Evolutionary conservation across 768 basidiomycete genomes (phyloP), one percentile per base, ranked within the genome.

Genomic region (Boletellus sp.): DNA sequence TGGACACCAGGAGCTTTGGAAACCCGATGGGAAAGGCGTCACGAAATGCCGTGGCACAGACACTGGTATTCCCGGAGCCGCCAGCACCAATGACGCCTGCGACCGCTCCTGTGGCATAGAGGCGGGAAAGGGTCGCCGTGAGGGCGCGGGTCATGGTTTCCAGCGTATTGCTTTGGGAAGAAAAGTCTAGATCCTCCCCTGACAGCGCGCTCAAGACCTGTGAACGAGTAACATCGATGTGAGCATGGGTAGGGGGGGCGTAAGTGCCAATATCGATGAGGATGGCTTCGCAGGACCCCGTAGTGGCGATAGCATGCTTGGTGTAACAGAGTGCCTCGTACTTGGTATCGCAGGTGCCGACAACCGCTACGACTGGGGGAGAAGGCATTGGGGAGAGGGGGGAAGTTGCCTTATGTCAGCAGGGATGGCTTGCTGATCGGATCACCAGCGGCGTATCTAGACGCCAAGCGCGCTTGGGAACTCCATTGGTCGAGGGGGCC

Each of bases 321-420:
- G 64, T 28, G 48, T 53, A 66, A 33, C 43, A 42, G 7, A 68
- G 58, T 5, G 55, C 55, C 26, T 61, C 54, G 20, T 56, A 55
- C 32, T 68, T 64, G 38, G 56, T 68, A 17, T 66, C 64, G 26
- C 66, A 64, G 17, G 62, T 68, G 16, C 64, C 64, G 13, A 66
- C 50, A 12, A 65, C 61, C 8, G 55, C 61, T 9, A 68, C 41
- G 34, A 50, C 40, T 15, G 66, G 58, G 13, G 20, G 28, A 26
- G 45, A 32, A 10, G 41, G 4, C 42, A 46, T 37, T 38, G 28
- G 23, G 20, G 8, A 23, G 15, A 17, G 28, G 16, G n/a, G 6
- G 4, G 23, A 11, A 1, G n/a, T 12, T n/a, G 4, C 38, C 48
- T 63, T 59, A 59, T 56, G 52, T 65, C 62, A 63, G 54, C 56